Evolutionary conservation across 192 early-diverging fungal genomes (phyloP), one percentile per base, ranked within the genome.

Genomic region (Kappamyces sp.): DNA sequence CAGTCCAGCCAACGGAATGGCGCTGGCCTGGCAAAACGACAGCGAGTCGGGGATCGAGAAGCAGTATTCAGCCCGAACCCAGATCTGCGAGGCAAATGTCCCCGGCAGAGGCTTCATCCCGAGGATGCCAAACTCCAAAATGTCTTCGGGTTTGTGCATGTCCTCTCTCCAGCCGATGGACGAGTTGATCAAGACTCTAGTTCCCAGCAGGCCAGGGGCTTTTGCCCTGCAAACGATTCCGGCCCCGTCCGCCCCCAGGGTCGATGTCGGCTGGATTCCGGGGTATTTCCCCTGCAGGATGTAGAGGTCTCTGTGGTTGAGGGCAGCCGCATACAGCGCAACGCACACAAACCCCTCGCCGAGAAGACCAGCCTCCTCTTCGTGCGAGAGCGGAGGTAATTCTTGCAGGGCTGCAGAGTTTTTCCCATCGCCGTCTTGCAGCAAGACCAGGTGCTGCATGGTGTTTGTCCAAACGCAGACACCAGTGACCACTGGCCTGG

Each of bases 1-100:
- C 37, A 74, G 36, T 7, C 71, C 87, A 15, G 86, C 87, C 4
- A 89, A 63, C 3, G 87, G 85, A 14, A 89, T 50, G 47, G 87
- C 84, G 5, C 86, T 84, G 1, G 76, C 84, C 61, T 89, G 77
- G 9, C 59, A 67, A 35, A 66, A 66, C 14, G 81, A 69, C 41
- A 89, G 66, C 52, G 86, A 85, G 4, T 57, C 61, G 6, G 86
- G 87, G 2, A 69, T 72, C 22, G 65, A 63, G 40, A 76, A 67
- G 3, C 86, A 61, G 9, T 81, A 68, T 0, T 65, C 52, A 5
- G 63, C 46, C n/a, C 63, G 57, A 5, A 84, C 71, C 5, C 60
- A 58, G 48, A 75, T 77, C 46, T 74, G 72, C 57, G 85, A 76
- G 11, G 81, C 66, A 34, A 86, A 73, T 5, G 84, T 78, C 58